Evolutionary conservation across 179 eudicot species (phyloP).

Genomic region (Spergularia azorica): DNA sequence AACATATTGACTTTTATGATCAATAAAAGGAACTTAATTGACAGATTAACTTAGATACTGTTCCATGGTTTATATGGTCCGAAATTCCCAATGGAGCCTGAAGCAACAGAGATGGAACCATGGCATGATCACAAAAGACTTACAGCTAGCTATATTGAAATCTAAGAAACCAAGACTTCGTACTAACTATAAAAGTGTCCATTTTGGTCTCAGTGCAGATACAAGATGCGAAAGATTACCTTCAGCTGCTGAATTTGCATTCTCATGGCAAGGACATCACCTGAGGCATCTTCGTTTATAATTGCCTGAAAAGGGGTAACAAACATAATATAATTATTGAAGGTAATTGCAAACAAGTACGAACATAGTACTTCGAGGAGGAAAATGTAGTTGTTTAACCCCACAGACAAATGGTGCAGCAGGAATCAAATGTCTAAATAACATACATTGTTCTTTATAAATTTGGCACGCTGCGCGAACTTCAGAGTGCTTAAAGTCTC

Average conservation of each 20-base stretch:
- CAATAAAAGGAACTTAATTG: not conserved
- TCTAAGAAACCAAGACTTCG: not conserved
- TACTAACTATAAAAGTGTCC: not conserved
- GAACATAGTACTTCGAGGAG: not conserved
- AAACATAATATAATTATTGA: conserved; percentile 2
- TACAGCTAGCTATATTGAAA: not conserved
- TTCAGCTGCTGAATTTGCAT: conserved; percentile 93
- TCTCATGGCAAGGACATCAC: conserved; percentile 96
- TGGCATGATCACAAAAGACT: not conserved
- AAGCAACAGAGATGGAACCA: not conserved
- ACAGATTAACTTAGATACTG: not conserved
- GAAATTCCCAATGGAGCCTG: not conserved
- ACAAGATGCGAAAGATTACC: conserved; percentile 45
- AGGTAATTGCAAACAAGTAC: not conserved
- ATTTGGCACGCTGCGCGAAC: conserved; percentile 99
- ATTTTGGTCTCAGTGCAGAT: not conserved
- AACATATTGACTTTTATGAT: not conserved
- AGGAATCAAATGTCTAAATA: conserved; percentile 4
- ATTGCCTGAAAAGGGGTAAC: conserved; percentile 55
- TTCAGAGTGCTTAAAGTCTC: conserved; percentile 97
- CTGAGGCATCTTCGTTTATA: conserved; percentile 99
- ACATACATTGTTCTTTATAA: conserved; percentile 93
- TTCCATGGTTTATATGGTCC: not conserved
- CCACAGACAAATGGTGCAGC: not conserved
- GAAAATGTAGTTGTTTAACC: not conserved